Percentiles rank a stretch among this genome's conserved stretches.
Evolutionary conservation across 139 green algal genomes (phyloP).

Genomic region (Nannochloris sp.): DNA sequence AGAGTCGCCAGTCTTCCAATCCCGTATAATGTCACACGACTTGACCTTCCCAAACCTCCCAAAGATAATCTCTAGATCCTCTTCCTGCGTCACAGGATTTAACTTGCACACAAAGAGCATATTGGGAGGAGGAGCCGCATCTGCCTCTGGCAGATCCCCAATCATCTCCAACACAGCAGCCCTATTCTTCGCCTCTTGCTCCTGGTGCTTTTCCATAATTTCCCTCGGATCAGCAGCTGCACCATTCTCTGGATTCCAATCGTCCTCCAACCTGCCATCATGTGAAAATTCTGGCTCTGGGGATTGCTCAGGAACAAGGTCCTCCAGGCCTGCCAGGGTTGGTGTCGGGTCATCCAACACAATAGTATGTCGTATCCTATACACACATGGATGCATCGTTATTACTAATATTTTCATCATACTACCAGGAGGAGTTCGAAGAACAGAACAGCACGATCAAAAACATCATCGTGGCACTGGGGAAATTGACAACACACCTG

Average conservation of each 20-base stretch:
- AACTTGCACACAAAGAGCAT: constrained; percentile 99
- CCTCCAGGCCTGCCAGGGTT: constrained; percentile 68
- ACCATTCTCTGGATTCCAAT: constrained; percentile 71
- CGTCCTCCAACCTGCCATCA: constrained; percentile 86
- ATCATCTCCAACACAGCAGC: constrained; percentile 99
- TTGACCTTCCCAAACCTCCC: constrained; percentile 87
- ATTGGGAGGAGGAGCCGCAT: constrained; percentile 85
- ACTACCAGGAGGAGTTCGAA: too few relatives aligned
- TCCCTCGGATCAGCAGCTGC: constrained; percentile 64
- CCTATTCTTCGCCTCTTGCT: constrained; percentile 72
- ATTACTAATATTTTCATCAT: too few relatives aligned
- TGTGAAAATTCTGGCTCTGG: constrained; percentile 56
- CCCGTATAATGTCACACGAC: constrained; percentile 89
- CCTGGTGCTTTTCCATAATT: constrained; percentile 63
- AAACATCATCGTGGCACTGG: too few relatives aligned
- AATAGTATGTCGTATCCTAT: constrained; percentile 82
- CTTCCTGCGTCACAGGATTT: constrained; percentile 85
- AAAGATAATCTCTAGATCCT: constrained; percentile 99
- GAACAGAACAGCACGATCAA: too few relatives aligned
- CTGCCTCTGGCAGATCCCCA: constrained; percentile 80
- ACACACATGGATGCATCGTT: constrained; percentile 11
- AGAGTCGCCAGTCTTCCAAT: constrained; percentile 91
- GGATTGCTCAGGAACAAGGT: constrained; percentile 72
- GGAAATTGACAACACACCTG: neutral
- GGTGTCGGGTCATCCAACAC: constrained; percentile 95